phyloP scores from a whole-genome alignment of 768 basidiomycete genomes.

The Suillus occidentalis region DNA sequence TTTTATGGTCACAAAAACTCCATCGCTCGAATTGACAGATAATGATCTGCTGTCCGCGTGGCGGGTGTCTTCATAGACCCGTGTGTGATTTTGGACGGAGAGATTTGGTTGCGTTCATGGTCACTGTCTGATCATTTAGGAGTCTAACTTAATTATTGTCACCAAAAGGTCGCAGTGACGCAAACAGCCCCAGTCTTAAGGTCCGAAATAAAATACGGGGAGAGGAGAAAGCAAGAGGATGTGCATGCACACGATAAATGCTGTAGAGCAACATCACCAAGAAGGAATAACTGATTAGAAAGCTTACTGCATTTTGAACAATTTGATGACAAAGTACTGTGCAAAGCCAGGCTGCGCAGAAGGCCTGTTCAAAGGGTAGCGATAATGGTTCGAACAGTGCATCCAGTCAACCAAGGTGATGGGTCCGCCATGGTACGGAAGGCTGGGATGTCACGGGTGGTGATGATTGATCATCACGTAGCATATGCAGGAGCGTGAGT shows the following conservation, averaged over 20 bases:
- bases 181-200: background rate
- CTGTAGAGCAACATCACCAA: background rate
- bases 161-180: background rate
- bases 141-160: no score
- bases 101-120: no score
- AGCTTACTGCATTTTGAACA: background rate
- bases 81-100: no score
- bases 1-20: no score
- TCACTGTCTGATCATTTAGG: no score
- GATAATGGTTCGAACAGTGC: background rate
- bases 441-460: no score
- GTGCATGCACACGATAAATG: background rate
- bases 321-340: background rate
- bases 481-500: no score
- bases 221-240: background rate
- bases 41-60: no score
- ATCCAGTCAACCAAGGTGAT: slow-evolving; percentile 17
- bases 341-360: background rate
- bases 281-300: background rate
- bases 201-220: background rate
- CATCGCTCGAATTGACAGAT: no score
- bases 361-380: background rate
- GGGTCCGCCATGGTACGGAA: slow-evolving; percentile 12
- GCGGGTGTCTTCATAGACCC: no score
- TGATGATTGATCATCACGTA: no score